Base-by-base conservation (phyloP, 2,329 filamentous ascomycete species). In the Aspergillus fumigatus region DNA sequence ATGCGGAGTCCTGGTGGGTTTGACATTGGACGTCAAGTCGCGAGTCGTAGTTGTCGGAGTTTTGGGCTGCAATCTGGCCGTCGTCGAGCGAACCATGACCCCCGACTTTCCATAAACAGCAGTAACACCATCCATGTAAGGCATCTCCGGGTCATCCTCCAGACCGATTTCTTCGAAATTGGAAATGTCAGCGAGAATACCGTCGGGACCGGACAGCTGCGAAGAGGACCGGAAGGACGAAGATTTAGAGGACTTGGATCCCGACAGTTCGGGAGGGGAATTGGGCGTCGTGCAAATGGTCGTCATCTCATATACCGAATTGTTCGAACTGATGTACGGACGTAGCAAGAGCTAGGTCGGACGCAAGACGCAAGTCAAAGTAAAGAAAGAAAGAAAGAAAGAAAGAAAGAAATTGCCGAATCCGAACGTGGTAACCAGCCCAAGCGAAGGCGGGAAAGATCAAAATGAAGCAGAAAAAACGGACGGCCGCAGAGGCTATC, bases 141-240 rank as follows among this genome's bases (percentile, higher is more conserved):
- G 63, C 25, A 68, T 27, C 27, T 80, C 80, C 26, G 75, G 66
- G 59, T 92, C 87, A 65, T 89, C 87, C 58, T 92, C 88, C 29
- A 97, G 84, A 11, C 89, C 90, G 70, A 97, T 96, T 62, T 97
- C 93, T 72, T 97, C 93, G 67, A 97, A 97, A 72, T 97, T 87
- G 61, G 85, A 86, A 56, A 88, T 84, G 69, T 96, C 90, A 52
- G 85, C 82, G 48, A 89, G 78, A 51, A 86, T 82, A 63, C 82
- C 84, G 67, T 87, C 85, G 26, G 77, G 74, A 65, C 90, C 89
- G 67, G 91, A 88, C 67, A 85, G 78, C 52, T 87, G 88, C 59
- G 84, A 86, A 55, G 88, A 87, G 40, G 92, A 96, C 65, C 88
- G 88, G 67, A 93, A 89, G 51, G 91, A 96, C 4, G 90, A 95